These are phyloP conservation scores for Exophiala sp. DNA, from an alignment of 2,329 filamentous ascomycete genomes.

Conservation along the genomic window DNA sequence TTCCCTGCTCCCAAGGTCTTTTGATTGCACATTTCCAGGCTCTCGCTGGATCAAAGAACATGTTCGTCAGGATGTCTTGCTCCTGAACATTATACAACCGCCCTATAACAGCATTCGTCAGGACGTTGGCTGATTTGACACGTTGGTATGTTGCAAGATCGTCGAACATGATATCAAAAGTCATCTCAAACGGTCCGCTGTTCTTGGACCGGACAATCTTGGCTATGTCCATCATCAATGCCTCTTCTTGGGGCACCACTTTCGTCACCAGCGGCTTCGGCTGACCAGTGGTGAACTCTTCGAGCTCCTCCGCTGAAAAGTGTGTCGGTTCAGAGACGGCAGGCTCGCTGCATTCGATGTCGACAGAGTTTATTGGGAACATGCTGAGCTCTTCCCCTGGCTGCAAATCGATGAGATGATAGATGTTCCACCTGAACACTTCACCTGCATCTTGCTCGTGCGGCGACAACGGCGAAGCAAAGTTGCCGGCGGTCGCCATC, in stretches of 20 bases:
- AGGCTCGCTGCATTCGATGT: neutral
- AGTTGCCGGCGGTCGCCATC: slow-evolving; percentile 51
- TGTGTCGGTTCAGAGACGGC: neutral
- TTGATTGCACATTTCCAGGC: slow-evolving; percentile 47
- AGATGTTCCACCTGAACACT: slow-evolving; percentile 41
- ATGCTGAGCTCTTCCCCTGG: slow-evolving; percentile 28
- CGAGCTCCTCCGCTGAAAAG: neutral
- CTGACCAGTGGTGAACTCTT: neutral
- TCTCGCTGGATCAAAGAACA: slow-evolving; percentile 46
- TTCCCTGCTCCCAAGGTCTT: slow-evolving; percentile 33
- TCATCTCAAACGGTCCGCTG: slow-evolving; percentile 51
- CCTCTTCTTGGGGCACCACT: slow-evolving; percentile 24
- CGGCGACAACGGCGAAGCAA: slow-evolving; percentile 39
- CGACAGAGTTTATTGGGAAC: slow-evolving; percentile 3
- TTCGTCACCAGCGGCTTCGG: slow-evolving; percentile 15
- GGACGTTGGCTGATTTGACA: slow-evolving; percentile 37
- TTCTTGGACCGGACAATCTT: slow-evolving; percentile 50
- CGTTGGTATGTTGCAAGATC: slow-evolving; percentile 32
- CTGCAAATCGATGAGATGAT: slow-evolving; percentile 45
- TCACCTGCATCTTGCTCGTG: slow-evolving; percentile 34
- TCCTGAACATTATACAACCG: slow-evolving; percentile 28
- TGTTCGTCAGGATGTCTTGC: slow-evolving; percentile 32
- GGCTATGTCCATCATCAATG: slow-evolving; percentile 30
- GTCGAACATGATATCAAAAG: slow-evolving; percentile 51
- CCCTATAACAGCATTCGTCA: slow-evolving; percentile 31